Evolutionary conservation across 352 stramenopile genomes (phyloP), one percentile per base, ranked within the genome.

Genomic region (Albugo laibachii): DNA sequence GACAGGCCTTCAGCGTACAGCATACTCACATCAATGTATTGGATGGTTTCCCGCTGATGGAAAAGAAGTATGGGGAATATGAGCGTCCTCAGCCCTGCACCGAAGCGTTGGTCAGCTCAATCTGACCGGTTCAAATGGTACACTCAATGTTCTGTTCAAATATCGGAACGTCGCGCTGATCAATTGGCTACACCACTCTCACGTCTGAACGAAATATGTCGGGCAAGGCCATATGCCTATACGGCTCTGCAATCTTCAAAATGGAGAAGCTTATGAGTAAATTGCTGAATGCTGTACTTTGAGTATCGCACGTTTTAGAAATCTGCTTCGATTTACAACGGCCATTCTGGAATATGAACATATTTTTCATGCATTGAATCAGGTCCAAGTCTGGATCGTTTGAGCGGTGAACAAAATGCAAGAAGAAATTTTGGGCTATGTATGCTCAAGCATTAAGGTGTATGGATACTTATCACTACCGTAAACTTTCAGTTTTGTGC

Each of bases 191-290:
- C 58, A n/a, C 83, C 66, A 14, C 63, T 95, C n/a, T n/a, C 38
- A 69, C 75, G 36, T 81, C 85, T 2, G 72, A 93, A 52, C 93
- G 81, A 75, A 87, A 91, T 53, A 73, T 93, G 39, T 80, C 82
- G 0, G 61, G 81, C 15, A 81, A 95, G 49, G 83, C 80, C 6
- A 69, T 65, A 13, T 71, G 76, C 13, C 52, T 96, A 13, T 96
- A 96, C 58, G 67, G 85, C 6, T 70, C 70, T 18, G 83, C 80
- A 19, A 50, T 92, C 19, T 95, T 94, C 59, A 96, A 96, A 47
- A 78, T 94, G 3, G 83, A 96, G 60, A 95, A 94, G 56, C 77
- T 95, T 34, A 94, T 95, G 80, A 88, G 85, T 58, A 91, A 93
- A 21, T 49, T 96, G 54, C 64, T 95, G 24, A 95, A 94, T 47